phyloP scores from a whole-genome alignment of 192 early-diverging fungal species.

The Gonapodya prolifera region DNA sequence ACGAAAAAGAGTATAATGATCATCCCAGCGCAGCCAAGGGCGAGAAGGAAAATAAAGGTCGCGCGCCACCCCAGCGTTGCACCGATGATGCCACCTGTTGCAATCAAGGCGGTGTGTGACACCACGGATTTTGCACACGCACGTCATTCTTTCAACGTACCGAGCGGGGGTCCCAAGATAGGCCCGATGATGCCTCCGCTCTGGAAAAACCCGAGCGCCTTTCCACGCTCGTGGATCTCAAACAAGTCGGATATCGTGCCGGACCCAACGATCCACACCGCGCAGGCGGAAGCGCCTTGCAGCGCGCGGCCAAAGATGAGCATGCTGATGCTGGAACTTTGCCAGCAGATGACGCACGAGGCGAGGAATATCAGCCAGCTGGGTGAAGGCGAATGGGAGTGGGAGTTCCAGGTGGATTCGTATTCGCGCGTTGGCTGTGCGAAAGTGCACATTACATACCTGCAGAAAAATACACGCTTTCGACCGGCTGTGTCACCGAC shows the following conservation, averaged over 20 bases:
- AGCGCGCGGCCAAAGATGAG: not conserved
- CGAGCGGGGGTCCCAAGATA: conserved; percentile 18
- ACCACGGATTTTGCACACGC: too few species aligned
- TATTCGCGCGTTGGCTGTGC: too few species aligned
- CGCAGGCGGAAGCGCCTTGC: not conserved
- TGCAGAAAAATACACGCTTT: not conserved
- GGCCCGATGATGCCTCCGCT: conserved; percentile 35
- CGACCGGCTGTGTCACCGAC: not conserved
- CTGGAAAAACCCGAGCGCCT: conserved; percentile 36
- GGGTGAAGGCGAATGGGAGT: not conserved
- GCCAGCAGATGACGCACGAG: not conserved
- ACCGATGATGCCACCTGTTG: not conserved
- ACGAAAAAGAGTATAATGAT: not conserved
- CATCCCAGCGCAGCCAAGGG: not conserved
- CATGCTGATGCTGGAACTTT: not conserved
- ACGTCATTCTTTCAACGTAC: not conserved
- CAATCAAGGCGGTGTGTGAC: too few species aligned
- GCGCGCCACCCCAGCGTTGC: not conserved
- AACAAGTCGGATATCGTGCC: conserved; percentile 39
- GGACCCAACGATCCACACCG: conserved; percentile 18
- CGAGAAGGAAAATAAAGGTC: not conserved
- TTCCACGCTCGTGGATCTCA: conserved; percentile 32
- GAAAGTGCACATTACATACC: not conserved
- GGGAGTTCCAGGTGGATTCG: not conserved
- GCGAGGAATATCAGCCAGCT: not conserved